phyloP scores from a whole-genome alignment of 2,329 filamentous ascomycete species.

The Aspergillus luchuensis region DNA sequence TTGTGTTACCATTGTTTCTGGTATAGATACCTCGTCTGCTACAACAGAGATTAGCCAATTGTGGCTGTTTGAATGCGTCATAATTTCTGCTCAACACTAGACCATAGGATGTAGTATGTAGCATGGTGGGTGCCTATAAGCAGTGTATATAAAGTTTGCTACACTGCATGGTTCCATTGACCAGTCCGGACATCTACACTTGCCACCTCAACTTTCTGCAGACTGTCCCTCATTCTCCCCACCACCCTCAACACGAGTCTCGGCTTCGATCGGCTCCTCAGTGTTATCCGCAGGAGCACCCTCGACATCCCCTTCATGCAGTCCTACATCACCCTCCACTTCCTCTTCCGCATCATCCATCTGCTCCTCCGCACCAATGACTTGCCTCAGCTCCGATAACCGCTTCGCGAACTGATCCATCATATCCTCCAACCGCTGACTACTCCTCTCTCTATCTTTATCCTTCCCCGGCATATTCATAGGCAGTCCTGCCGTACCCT shows the following conservation, averaged over 20 bases:
- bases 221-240: neutral
- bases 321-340: neutral
- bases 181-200: neutral
- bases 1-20: neutral
- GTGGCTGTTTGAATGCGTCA: neutral
- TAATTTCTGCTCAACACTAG: too few species aligned
- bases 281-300: neutral
- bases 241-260: neutral
- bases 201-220: neutral
- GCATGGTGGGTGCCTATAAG: neutral
- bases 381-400: slow-evolving; percentile 45
- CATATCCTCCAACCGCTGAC: slow-evolving; percentile 47
- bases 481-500: slow-evolving; percentile 42
- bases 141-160: too few species aligned
- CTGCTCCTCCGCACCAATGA: slow-evolving; percentile 41
- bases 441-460: slow-evolving; percentile 25
- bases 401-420: slow-evolving; percentile 50
- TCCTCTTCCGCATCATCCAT: neutral
- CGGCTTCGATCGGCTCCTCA: neutral
- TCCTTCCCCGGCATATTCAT: slow-evolving; percentile 24
- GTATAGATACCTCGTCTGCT: neutral
- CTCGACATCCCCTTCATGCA: neutral
- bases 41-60: neutral
- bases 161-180: too few species aligned
- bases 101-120: neutral